Percentiles rank a stretch among this genome's conserved stretches.
phyloP scores from a whole-genome alignment of 441 rosid species.

The Macaranga tanarius region DNA sequence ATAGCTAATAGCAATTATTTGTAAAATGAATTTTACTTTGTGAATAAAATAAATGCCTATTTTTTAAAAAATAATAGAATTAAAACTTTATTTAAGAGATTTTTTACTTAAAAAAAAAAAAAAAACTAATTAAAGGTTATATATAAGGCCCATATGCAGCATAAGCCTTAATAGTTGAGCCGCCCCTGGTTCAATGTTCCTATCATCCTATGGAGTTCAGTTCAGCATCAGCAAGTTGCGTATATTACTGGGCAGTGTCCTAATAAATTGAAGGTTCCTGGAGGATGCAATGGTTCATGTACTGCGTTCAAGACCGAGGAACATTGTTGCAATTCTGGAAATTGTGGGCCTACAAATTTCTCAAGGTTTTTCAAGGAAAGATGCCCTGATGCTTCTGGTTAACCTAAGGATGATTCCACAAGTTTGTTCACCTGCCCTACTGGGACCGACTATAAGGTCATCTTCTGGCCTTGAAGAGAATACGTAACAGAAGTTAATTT shows the following conservation, averaged over 20 bases:
- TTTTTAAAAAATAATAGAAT: too few species aligned
- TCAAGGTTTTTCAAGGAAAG: constrained; percentile 47
- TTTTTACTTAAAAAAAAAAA: too few species aligned
- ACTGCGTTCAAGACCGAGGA: constrained; percentile 42
- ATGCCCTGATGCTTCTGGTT: constrained; percentile 54
- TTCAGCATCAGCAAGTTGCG: constrained; percentile 17
- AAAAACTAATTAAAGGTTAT: too few species aligned
- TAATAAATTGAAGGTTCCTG: constrained; percentile 29
- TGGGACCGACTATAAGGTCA: constrained; percentile 39
- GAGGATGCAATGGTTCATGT: constrained; percentile 54
- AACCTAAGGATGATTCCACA: constrained; percentile 50
- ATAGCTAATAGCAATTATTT: too few species aligned
- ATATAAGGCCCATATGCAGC: too few species aligned
- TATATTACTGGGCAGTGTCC: constrained; percentile 49
- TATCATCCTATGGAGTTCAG: constrained; percentile 56
- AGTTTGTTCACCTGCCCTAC: constrained; percentile 44
- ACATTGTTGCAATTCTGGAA: constrained; percentile 45
- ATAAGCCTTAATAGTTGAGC: too few species aligned
- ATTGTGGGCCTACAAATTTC: constrained; percentile 21
- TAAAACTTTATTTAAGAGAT: too few species aligned
- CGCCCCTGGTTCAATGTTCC: constrained; percentile 62
- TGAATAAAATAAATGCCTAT: too few species aligned
- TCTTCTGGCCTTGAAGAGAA: constrained; percentile 30
- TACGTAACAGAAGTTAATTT: not conserved
- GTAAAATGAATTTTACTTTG: too few species aligned